phyloP scores from a whole-genome alignment of 768 basidiomycete genomes.

The Hortiboletus flavorubellus region DNA sequence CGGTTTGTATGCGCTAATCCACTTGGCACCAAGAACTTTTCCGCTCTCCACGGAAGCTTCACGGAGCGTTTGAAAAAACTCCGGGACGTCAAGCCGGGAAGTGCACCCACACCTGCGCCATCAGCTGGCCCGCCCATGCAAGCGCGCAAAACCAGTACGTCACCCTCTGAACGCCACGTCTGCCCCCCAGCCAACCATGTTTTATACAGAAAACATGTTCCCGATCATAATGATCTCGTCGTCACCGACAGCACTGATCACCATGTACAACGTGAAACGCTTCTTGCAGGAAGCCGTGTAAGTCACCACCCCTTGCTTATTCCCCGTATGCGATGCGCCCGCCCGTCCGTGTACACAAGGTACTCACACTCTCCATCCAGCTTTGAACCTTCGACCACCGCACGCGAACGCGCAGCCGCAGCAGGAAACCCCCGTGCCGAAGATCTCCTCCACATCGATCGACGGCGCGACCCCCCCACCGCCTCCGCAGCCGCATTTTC shows the following conservation, averaged over 20 bases:
- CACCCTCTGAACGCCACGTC: background rate
- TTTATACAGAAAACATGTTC: conserved; percentile 59
- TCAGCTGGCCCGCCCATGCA: conserved; percentile 40
- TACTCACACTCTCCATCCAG: conserved; percentile 28
- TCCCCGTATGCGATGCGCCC: no score
- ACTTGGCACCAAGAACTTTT: conserved; percentile 62
- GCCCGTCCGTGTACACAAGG: no score
- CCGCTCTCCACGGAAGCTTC: conserved; percentile 60
- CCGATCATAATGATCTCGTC: conserved; percentile 99
- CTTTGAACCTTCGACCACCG: conserved; percentile 74
- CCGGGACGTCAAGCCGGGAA: conserved; percentile 60
- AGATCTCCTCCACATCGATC: conserved; percentile 85
- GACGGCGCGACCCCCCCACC: conserved; percentile 57
- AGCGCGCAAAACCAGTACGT: conserved; percentile 69
- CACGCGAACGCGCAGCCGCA: conserved; percentile 60
- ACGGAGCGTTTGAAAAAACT: conserved; percentile 77
- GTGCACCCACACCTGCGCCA: conserved; percentile 36
- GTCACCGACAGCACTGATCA: conserved; percentile 87
- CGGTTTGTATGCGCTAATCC: background rate
- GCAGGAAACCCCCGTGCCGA: conserved; percentile 75
- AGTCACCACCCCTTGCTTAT: conserved; percentile 17
- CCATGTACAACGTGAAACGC: conserved; percentile 95
- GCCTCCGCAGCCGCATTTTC: conserved; percentile 20
- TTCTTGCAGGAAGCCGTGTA: conserved; percentile 90
- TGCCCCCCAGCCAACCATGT: no score